Conservation (phyloP, 208 protist species). For the Tetramitus jugosus region DNA sequence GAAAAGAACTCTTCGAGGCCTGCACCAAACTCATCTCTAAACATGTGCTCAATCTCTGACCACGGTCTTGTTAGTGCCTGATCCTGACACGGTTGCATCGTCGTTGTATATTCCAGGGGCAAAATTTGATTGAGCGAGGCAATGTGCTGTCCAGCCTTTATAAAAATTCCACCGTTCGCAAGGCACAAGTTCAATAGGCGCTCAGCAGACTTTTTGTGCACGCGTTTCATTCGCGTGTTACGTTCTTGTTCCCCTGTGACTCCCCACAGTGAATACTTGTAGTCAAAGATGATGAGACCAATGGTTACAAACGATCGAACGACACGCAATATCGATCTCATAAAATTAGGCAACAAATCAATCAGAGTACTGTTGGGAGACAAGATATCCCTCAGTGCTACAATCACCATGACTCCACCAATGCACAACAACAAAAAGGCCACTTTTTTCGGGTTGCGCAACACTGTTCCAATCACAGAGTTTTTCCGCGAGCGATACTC, state of each 20-base stretch:
- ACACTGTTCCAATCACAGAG: too few species aligned
- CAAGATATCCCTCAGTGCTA: neutral
- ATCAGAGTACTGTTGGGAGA: neutral
- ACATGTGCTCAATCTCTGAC: constrained; percentile 32
- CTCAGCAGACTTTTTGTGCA: constrained; percentile 6
- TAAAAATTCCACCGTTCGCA: constrained; percentile 71
- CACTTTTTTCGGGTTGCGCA: too few species aligned
- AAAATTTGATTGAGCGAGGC: constrained; percentile 81
- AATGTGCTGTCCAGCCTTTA: constrained; percentile 85
- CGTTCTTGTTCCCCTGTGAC: neutral
- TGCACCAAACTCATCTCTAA: constrained; percentile 37
- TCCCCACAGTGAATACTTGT: neutral
- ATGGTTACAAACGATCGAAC: neutral
- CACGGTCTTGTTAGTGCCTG: constrained; percentile 32
- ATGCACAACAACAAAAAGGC: too few species aligned
- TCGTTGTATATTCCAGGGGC: constrained; percentile 64
- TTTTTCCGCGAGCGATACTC: too few species aligned
- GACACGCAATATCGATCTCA: neutral
- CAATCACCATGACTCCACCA: too few species aligned
- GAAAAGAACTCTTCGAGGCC: constrained; percentile 50
- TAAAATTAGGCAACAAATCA: neutral
- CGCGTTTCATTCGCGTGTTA: neutral
- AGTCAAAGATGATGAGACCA: neutral
- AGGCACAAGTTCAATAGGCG: constrained; percentile 4
- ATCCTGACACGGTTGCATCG: constrained; percentile 46